Evolutionary conservation across 768 basidiomycete species (phyloP), one percentile per base, ranked within the genome.

Genomic region (Phallus indusiatus): DNA sequence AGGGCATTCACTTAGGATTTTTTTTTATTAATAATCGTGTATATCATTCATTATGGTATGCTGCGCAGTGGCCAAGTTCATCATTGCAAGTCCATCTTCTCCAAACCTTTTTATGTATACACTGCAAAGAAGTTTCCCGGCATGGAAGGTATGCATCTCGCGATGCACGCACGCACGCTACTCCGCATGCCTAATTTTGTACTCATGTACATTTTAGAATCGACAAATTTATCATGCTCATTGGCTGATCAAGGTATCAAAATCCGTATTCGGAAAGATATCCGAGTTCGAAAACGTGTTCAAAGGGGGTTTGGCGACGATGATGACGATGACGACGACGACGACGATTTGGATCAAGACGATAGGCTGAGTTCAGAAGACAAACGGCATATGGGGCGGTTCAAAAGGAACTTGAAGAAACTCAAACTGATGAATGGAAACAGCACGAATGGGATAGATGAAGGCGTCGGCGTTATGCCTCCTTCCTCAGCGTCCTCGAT

Each of bases 41-140:
- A n/a, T n/a, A n/a, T n/a, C n/a, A n/a, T n/a, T n/a, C n/a, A n/a
- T n/a, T n/a, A n/a, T n/a, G n/a, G n/a, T n/a, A n/a, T n/a, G n/a
- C n/a, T n/a, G 24, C 46, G 51, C 70, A 90, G 89, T 14, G 85
- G 86, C 65, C 87, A 86, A 61, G 91, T 95, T 37, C 85, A 85
- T 47, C 92, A 94, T 68, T 94, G 93, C 75, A 90, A 90, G 67
- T 88, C 86, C 0, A 91, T 93, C 59, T 88, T 86, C 71, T 93
- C 91, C 0, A 81, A 85, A 1, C 83, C 89, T 0, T 97, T 97
- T 72, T 92, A 94, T 62, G 94, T 96, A 11, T 96, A 93, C 70
- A 93, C 93, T 0, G 90, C 92, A 16, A 96, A 96, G 79, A 93
- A 94, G 72, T 96, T 95, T 68, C 93, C 94, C 0, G 93, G 94